phyloP scores from a whole-genome alignment of 805 yeast species.

The Metschnikowia lunata region DNA sequence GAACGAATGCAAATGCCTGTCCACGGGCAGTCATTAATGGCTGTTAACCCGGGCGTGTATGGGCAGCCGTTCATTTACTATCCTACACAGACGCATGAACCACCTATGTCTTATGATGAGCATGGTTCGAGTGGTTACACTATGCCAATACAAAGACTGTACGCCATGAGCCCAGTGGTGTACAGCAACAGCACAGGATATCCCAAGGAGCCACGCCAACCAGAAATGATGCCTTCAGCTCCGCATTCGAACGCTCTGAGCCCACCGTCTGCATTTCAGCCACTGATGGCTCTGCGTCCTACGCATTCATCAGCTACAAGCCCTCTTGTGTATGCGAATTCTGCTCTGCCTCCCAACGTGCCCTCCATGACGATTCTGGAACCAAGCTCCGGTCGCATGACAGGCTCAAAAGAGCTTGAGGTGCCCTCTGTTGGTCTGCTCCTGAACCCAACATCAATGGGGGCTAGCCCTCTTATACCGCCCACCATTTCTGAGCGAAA shows the following conservation, averaged over 20 bases:
- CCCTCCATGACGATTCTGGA: slow-evolving; percentile 4
- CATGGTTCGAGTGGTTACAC: not conserved
- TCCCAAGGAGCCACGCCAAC: not conserved
- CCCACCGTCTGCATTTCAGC: not conserved
- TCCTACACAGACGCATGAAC: slow-evolving; percentile 2
- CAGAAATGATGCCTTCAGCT: not conserved
- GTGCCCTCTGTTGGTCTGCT: not conserved
- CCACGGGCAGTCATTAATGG: not conserved
- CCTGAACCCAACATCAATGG: slow-evolving; percentile 4
- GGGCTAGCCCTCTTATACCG: slow-evolving; percentile 4
- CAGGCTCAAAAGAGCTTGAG: not conserved
- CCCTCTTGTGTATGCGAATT: not conserved
- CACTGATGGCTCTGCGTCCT: not conserved
- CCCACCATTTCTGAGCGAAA: not conserved
- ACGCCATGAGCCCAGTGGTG: not conserved
- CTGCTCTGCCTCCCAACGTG: slow-evolving; percentile 1
- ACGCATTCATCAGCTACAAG: slow-evolving; percentile 2
- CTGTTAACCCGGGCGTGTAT: not conserved
- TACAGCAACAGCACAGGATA: not conserved
- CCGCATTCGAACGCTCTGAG: not conserved
- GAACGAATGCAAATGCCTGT: slow-evolving; percentile 3
- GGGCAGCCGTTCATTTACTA: slow-evolving; percentile 2
- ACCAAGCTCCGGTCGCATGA: not conserved
- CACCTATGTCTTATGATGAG: not conserved
- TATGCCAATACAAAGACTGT: slow-evolving; percentile 2